A percentile compares a stretch with the other conserved stretches of the same genome.
Conservation (phyloP, 768 basidiomycete species). For the Tylopilus sp. region DNA sequence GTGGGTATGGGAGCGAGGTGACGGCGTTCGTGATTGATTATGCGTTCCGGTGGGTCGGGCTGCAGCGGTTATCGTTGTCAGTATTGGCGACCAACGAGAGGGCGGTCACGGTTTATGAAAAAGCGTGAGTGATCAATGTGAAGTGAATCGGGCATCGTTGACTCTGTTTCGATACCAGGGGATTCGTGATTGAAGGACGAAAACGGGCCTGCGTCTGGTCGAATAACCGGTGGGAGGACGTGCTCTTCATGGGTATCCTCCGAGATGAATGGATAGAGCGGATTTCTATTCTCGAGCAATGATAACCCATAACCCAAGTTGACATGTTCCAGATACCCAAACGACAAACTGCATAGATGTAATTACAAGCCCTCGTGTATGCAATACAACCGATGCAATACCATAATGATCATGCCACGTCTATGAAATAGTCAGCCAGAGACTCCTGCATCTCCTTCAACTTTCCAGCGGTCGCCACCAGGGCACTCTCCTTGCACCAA, state of each 20-base stretch:
- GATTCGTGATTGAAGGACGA: constrained; percentile 39
- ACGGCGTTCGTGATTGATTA: constrained; percentile 40
- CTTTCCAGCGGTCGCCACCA: constrained; percentile 41
- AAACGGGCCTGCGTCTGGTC: constrained; percentile 36
- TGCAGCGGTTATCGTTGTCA: constrained; percentile 41
- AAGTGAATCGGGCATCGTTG: background rate
- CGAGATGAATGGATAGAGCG: constrained; percentile 38
- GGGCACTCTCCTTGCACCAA: constrained; percentile 42
- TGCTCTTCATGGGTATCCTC: constrained; percentile 37
- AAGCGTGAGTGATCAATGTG: constrained; percentile 33
- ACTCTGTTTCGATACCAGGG: constrained; percentile 22
- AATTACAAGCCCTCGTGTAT: constrained; percentile 12
- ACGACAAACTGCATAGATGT: background rate
- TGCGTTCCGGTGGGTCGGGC: constrained; percentile 36
- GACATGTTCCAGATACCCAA: constrained; percentile 6
- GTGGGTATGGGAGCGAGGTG: constrained; percentile 42
- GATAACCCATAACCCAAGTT: background rate
- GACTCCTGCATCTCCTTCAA: constrained; percentile 46
- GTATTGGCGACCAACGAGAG: constrained; percentile 38
- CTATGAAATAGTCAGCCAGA: constrained; percentile 45
- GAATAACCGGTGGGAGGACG: constrained; percentile 37
- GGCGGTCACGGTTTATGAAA: constrained; percentile 40
- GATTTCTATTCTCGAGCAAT: constrained; percentile 21
- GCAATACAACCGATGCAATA: constrained; percentile 5
- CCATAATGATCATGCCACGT: constrained; percentile 29